phyloP scores from a whole-genome alignment of 768 basidiomycete genomes.

The Myochromella boudieri region DNA sequence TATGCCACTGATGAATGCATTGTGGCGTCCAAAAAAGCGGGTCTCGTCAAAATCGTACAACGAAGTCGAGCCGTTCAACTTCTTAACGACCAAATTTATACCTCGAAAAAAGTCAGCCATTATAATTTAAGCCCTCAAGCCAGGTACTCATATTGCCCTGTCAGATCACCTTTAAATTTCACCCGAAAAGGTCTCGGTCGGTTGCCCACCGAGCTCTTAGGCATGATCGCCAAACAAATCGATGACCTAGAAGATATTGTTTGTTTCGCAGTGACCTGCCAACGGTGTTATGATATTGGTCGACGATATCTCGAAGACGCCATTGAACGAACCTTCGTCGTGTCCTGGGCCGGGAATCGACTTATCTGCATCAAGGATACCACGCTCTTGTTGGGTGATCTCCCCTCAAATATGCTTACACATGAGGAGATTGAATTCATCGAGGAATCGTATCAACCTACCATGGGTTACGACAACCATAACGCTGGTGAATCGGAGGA shows the following conservation, averaged over 20 bases:
- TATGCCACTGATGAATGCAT: too few relatives aligned
- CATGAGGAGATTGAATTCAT: conserved; percentile 1
- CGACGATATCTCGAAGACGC: background rate
- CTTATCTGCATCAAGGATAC: conserved; percentile 21
- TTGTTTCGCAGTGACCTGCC: conserved; percentile 3
- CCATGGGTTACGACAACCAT: too few relatives aligned
- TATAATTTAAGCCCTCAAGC: too few relatives aligned
- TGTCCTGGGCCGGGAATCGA: conserved; percentile 21
- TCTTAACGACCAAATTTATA: too few relatives aligned
- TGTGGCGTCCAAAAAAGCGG: too few relatives aligned
- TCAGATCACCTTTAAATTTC: background rate
- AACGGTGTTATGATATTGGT: conserved; percentile 2
- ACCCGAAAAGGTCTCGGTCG: background rate
- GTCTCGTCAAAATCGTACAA: too few relatives aligned
- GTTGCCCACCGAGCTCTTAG: background rate
- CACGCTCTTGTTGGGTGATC: background rate
- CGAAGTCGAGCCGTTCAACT: too few relatives aligned
- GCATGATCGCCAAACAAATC: background rate
- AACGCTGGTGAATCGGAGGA: too few relatives aligned
- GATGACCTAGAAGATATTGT: background rate
- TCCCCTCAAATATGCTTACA: conserved; percentile 7
- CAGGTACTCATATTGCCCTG: too few relatives aligned
- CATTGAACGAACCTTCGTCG: background rate
- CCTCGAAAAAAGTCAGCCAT: too few relatives aligned
- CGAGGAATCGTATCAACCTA: too few relatives aligned